Evolutionary conservation across 1,139 yeast genomes (phyloP), one percentile per base, ranked within the genome.

Genomic region (Yamadazyma songkhlaensis): DNA sequence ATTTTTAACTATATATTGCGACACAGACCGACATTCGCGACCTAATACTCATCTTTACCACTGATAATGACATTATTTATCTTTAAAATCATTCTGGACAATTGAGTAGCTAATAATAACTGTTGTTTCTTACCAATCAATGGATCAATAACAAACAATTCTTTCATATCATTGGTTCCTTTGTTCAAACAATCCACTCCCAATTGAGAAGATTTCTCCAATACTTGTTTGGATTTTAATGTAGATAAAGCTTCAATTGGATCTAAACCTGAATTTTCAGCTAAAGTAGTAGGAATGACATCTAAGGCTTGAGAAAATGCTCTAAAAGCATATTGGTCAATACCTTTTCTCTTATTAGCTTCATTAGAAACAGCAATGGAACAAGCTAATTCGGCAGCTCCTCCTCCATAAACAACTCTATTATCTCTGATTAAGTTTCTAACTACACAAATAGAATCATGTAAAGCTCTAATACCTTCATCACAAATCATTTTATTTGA

Each of bases 401-500:
- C 99, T 50, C 98, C 98, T 47, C 98, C 98, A 57, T 94, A 94
- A 11, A 94, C 97, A 34, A 94, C 88, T 62, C 97, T 78, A 59
- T 81, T 84, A 59, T 94, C 97, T 57, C 84, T 81, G 39, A 94
- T 84, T 57, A 94, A 77, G 66, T 94, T 94, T 68, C 98, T 86
- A 25, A 94, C 98, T 37, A 94, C 98, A 68, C 98, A 92, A 42
- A 94, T 70, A 5, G 98, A 88, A 60, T 94, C 99, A 57, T 92
- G 98, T 43, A 94, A 74, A 1, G 98, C 97, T 63, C 99, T 81
- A 50, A 87, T 80, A 40, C 97, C 95, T 67, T 94, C 98, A 51
- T 92, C 97, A 23, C 87, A 90, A 56, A 94, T 89, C 98, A 94
- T 94, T 63, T 88, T 92, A 64, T 90, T 92, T 13, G 96, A 87